Evolutionary conservation across 2,329 filamentous ascomycete genomes (phyloP).

Genomic region (Cladophialophora chaetospira): DNA sequence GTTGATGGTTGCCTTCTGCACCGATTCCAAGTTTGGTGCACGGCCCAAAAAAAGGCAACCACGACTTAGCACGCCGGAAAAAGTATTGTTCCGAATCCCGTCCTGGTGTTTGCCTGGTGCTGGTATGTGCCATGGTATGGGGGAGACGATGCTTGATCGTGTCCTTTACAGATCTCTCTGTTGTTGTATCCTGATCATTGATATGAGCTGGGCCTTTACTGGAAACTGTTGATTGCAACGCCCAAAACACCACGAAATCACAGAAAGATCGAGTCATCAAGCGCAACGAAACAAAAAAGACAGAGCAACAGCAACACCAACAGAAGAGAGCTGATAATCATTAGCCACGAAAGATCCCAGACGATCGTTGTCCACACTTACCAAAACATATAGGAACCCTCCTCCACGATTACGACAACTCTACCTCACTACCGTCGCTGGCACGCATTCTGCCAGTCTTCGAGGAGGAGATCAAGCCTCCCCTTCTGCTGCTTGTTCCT

Average conservation of each 20-base stretch:
- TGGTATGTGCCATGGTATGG: no score
- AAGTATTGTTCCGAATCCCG: no score
- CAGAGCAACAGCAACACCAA: not conserved
- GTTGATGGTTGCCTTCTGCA: no score
- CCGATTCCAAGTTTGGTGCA: no score
- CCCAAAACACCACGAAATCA: not conserved
- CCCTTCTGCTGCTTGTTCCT: not conserved
- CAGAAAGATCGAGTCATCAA: not conserved
- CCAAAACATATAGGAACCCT: slow-evolving; percentile 3
- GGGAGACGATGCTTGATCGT: no score
- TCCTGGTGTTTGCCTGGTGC: no score
- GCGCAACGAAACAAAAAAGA: not conserved
- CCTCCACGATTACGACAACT: not conserved
- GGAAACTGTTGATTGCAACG: no score
- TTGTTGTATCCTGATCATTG: not conserved
- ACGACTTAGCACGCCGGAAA: no score
- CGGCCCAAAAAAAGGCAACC: no score
- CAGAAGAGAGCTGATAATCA: not conserved
- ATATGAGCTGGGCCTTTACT: no score
- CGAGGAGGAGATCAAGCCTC: not conserved
- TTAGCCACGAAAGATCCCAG: not conserved
- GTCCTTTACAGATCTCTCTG: no score
- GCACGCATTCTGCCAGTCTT: not conserved
- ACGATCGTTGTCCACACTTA: not conserved
- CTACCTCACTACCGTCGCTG: not conserved